Evolutionary conservation across 768 basidiomycete species (phyloP), one percentile per base, ranked within the genome.

Genomic region (Obba rivulosa): DNA sequence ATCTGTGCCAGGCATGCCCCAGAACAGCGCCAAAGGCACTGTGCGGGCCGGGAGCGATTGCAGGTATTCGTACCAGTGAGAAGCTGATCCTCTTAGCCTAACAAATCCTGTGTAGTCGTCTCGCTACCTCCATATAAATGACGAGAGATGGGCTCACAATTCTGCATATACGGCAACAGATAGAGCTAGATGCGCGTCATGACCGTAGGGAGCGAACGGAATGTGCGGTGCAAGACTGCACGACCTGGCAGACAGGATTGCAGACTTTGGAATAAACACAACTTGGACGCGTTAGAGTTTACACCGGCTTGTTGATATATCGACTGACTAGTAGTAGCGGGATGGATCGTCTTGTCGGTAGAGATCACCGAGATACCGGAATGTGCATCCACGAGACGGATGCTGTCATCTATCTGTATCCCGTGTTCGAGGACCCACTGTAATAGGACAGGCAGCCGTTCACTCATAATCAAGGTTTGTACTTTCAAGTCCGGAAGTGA

Each of bases 61-160:
- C 4, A 89, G 59, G 64, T 88, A 89, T 39, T 75, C 78, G 54
- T 64, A 71, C 83, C 85, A 89, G 37, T 68, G 69, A 8, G 86
- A 87, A 21, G 47, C 45, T 40, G 60, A 38, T 31, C 76, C 78
- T 46, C 62, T 67, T 41, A 80, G 58, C 48, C 85, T 87, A 44
- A 25, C 35, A 20, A 17, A 18, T n/a, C 31, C 23, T 49, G 52
- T 28, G 23, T 36, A 24, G 45, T 34, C 20, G 52, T 43, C 28
- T 39, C 38, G 37, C 10, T 3, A 10, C 9, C 46, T 10, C 35
- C 7, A 11, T 13, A 35, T 7, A 22, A 24, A 11, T 7, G 17
- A 48, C 47, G 37, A 39, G 47, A 44, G 49, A 56, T 47, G 67
- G n/a, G n/a, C 77, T 67, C 60, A 86, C 86, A 81, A 64, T 64